Evolutionary conservation across 2,329 filamentous ascomycete species (phyloP), one percentile per base, ranked within the genome.

Genomic region (Neopestalotiopsis clavispora): DNA sequence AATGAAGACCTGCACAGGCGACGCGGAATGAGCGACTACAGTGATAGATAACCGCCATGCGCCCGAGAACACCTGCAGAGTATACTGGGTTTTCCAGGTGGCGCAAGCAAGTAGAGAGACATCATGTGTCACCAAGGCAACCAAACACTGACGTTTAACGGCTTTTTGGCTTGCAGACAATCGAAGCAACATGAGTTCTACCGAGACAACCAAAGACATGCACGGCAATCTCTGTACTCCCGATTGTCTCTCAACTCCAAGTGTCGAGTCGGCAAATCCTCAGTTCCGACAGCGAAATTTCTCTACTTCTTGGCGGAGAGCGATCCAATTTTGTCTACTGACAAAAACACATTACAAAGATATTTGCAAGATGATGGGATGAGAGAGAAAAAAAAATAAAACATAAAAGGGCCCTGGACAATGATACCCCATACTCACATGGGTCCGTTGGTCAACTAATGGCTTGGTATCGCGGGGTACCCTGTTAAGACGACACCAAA

Each of bases 401-500:
- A 28, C 1, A 28, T 28, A 28, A 52, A 9, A 23, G 20, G 20
- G 17, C 45, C 45, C 45, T 52, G 45, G 17, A 20, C 45, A n/a
- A 52, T 52, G 17, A 52, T 52, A 52, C 45, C 17, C 45, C 45
- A 52, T 20, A 52, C 17, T 20, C n/a, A 20, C 45, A 20, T 52
- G 45, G 45, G n/a, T 52, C 45, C 45, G 20, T 52, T 17, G 45
- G n/a, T 52, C 45, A 52, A 52, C 45, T 52, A 52, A 52, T 23
- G 45, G 45, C 45, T 52, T 52, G 45, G 45, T 52, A n/a, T 52
- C 45, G 45, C 45, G 45, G 45, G 45, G 45, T 52, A 52, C 45
- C 45, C 45, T 52, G 45, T n/a, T n/a, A 20, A 52, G 17, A 20
- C 17, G 45, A 52, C 14, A 17, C 45, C 17, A 23, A 52, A 20